A percentile compares a stretch with the other conserved stretches of the same genome.
Evolutionary conservation across 2,329 filamentous ascomycete species (phyloP).

Genomic region (Paraphaeosphaeria sporulosa): DNA sequence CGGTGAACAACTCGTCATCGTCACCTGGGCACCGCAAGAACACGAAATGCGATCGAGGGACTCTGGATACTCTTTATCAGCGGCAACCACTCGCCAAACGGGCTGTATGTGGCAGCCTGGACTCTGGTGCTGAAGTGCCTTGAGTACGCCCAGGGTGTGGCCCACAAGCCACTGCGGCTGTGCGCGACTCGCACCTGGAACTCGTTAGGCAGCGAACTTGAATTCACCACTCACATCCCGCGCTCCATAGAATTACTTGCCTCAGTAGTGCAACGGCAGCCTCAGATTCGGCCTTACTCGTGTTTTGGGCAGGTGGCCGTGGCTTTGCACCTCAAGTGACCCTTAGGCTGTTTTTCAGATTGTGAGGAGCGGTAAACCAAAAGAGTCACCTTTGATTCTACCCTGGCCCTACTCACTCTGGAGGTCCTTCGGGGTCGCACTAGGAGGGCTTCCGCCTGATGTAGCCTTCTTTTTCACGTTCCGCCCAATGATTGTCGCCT

Average conservation of each 20-base stretch:
- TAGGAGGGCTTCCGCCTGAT: constrained; percentile 38
- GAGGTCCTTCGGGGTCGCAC: constrained; percentile 32
- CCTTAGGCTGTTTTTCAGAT: constrained; percentile 18
- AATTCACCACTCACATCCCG: constrained; percentile 30
- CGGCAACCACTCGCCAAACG: constrained; percentile 16
- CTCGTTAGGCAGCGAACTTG: constrained; percentile 41
- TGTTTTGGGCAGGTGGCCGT: constrained; percentile 27
- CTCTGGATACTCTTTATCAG: constrained; percentile 39
- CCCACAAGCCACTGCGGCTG: constrained; percentile 34
- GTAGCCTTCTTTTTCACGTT: constrained; percentile 35
- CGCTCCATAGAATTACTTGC: constrained; percentile 31
- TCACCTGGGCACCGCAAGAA: constrained; percentile 23
- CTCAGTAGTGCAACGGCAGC: constrained; percentile 23
- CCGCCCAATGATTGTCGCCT: constrained; percentile 29
- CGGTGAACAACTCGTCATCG: constrained; percentile 33
- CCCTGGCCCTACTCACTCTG: constrained; percentile 20
- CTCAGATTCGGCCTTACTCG: constrained; percentile 31
- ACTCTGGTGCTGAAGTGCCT: constrained; percentile 29
- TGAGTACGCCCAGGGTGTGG: constrained; percentile 33
- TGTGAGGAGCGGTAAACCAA: constrained; percentile 32
- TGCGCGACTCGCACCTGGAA: constrained; percentile 31
- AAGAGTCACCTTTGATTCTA: constrained; percentile 36
- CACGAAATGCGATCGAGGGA: constrained; percentile 26
- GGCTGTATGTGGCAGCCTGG: constrained; percentile 9
- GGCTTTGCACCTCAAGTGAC: constrained; percentile 34